Percentiles rank a stretch among this genome's conserved stretches.
These are phyloP conservation scores for Amanita pseudoporphyria DNA, from an alignment of 768 basidiomycete genomes.

Conservation along the genomic window DNA sequence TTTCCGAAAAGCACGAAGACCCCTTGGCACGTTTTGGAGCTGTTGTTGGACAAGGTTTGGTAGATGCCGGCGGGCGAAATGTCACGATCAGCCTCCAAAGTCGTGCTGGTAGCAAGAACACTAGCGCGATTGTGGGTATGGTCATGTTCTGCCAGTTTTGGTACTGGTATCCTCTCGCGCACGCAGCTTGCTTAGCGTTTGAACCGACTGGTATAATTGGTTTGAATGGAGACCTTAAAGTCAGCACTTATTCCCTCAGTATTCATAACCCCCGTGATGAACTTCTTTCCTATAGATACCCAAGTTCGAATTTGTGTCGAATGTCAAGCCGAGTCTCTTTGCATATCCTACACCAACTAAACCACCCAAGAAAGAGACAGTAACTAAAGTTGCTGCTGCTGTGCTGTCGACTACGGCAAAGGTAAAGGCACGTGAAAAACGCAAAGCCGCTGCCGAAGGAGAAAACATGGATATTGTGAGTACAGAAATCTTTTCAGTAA, in stretches of 20 bases:
- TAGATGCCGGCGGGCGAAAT: constrained; percentile 96
- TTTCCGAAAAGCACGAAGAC: constrained; percentile 96
- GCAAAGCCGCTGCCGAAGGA: constrained; percentile 75
- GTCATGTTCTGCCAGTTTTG: constrained; percentile 97
- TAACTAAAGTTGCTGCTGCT: constrained; percentile 87
- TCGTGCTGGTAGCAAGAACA: constrained; percentile 86
- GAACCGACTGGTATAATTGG: constrained; percentile 95
- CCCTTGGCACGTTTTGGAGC: constrained; percentile 98
- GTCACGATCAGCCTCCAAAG: constrained; percentile 92
- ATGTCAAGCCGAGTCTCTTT: constrained; percentile 84
- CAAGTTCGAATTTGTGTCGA: constrained; percentile 84
- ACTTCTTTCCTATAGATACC: constrained; percentile 53
- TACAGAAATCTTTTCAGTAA: constrained; percentile 4
- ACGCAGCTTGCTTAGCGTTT: constrained; percentile 87
- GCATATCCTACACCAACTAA: constrained; percentile 85
- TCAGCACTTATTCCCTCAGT: constrained; percentile 18
- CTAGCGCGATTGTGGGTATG: constrained; percentile 96
- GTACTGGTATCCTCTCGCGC: constrained; percentile 99
- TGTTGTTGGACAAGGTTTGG: constrained; percentile 90
- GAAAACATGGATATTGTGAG: constrained; percentile 79
- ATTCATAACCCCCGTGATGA: constrained; percentile 9
- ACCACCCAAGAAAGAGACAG: constrained; percentile 87
- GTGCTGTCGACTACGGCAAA: constrained; percentile 96
- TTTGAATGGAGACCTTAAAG: constrained; percentile 77
- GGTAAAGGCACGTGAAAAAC: constrained; percentile 92